These are phyloP conservation scores for Cephalotrichum gorgonifer DNA, from an alignment of 2,329 filamentous ascomycete genomes.

Conservation along the genomic window DNA sequence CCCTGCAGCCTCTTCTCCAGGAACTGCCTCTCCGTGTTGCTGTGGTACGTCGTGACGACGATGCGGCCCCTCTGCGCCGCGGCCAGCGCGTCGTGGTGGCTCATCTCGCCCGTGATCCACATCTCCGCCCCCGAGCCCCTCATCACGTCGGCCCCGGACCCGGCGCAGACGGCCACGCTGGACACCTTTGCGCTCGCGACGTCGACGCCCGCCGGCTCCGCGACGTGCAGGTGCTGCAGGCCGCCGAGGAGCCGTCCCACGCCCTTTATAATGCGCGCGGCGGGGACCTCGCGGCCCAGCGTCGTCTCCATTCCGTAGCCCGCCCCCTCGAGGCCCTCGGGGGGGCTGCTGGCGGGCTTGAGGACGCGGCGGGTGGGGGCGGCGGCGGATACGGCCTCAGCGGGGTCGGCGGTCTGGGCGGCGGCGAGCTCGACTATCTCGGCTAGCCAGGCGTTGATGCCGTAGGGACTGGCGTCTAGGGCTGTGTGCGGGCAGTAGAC, in stretches of 20 bases:
- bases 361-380: conserved; percentile 29
- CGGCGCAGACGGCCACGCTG: conserved; percentile 79
- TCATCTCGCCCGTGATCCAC: conserved; percentile 85
- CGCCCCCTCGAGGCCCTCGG: conserved; percentile 31
- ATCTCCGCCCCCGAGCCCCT: conserved; percentile 63
- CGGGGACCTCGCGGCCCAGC: conserved; percentile 25
- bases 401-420: background rate
- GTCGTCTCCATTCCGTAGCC: conserved; percentile 43
- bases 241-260: conserved; percentile 60
- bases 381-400: conserved; percentile 21
- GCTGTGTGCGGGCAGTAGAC: conserved; percentile 96
- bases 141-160: conserved; percentile 72
- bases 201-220: conserved; percentile 36
- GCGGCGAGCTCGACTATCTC: conserved; percentile 60
- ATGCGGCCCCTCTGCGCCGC: conserved; percentile 75
- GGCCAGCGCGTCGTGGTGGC: conserved; percentile 81
- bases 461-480: conserved; percentile 74
- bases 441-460: conserved; percentile 90
- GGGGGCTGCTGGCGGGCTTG: conserved; percentile 31
- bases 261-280: conserved; percentile 33
- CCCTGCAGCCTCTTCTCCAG: conserved; percentile 59
- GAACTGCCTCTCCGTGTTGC: conserved; percentile 84
- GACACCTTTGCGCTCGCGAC: conserved; percentile 35
- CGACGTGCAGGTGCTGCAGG: conserved; percentile 42
- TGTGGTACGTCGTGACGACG: conserved; percentile 82